Base-by-base conservation (phyloP, 495 filamentous ascomycete genomes). In the Podospora pseudocomata region DNA sequence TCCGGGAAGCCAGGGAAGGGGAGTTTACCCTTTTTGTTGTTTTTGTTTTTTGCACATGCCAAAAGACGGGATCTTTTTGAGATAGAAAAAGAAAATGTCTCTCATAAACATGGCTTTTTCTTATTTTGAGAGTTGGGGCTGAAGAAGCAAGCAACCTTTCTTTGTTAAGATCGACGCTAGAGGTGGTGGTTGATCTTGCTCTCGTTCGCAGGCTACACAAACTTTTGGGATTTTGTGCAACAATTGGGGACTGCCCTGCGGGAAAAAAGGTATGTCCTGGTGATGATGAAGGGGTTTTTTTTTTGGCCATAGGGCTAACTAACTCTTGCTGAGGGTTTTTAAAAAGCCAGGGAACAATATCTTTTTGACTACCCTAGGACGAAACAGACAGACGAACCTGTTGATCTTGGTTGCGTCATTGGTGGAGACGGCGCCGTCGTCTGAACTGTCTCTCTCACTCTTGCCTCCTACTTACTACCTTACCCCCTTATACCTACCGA, bases 391-490 rank as follows among this genome's bases (percentile, higher is more conserved):
- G 9, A 49, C 39, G 39, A 49, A 49, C 39, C 13, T 49, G 39
- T 49, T 49, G 2, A 13, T 49, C 20, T n/a, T 58, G 55, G 73
- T 71, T 75, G 73, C 73, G 73, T 75, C 73, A 75, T 72, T 70
- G 69, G 73, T 75, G 73, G 73, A 73, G 67, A 63, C 23, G 23
- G 23, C 23, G 23, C 63, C 60, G 58, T 32, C 28, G 54, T 54
- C 63, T 55, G 65, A 62, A 49, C 56, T n/a, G 13, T 54, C 20
- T 28, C 34, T 32, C 23, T 63, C 58, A 56, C n/a, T 26, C 55
- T 58, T 20, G 23, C 23, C n/a, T 58, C 3, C 3, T 26, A 32
- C 30, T 32, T 32, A 32, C 7, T 32, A 32, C 30, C 4, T 7
- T 7, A 32, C 39, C 39, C 39, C 39, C 15, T 49, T 49, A 49